Evolutionary conservation across 1,284 basidiomycete genomes (phyloP), one percentile per base, ranked within the genome.

Genomic region (Xerocomus nothofagi): DNA sequence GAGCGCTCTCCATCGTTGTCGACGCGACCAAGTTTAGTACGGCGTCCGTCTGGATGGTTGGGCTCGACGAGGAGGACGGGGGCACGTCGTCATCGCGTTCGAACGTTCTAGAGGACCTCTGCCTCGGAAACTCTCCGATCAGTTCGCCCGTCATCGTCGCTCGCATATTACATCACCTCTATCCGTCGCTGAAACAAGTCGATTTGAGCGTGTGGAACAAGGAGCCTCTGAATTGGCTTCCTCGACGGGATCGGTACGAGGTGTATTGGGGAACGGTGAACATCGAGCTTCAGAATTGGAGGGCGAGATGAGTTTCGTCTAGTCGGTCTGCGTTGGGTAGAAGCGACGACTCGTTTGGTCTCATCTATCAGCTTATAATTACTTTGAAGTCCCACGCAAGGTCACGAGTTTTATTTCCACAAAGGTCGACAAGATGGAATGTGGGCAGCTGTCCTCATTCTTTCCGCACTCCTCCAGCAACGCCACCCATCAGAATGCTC

Each of bases 401-500:
- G n/a, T n/a, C n/a, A n/a, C n/a, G n/a, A n/a, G n/a, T n/a, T n/a
- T n/a, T n/a, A n/a, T n/a, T n/a, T n/a, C n/a, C n/a, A n/a, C n/a
- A n/a, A n/a, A n/a, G n/a, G n/a, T n/a, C n/a, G n/a, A n/a, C n/a
- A n/a, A n/a, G n/a, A n/a, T n/a, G n/a, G n/a, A n/a, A n/a, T n/a
- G n/a, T n/a, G n/a, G n/a, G n/a, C n/a, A n/a, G n/a, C n/a, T n/a
- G n/a, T 21, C 12, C 18, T 65, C 44, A 68, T 12, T 86, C 84
- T 65, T 71, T 81, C 66, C 77, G 81, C 40, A 66, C 47, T 12
- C 67, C 72, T 44, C 72, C 70, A 24, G 77, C 69, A 44, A 79
- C 77, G 42, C 81, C 81, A 17, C 82, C 83, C 21, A 82, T 75
- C 36, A 92, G 68, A 9, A 84, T 86, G 57, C 83, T 86, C 5